Evolutionary conservation across 331 rosid genomes (phyloP), one percentile per base, ranked within the genome.

Genomic region (Dryas integrifolia): DNA sequence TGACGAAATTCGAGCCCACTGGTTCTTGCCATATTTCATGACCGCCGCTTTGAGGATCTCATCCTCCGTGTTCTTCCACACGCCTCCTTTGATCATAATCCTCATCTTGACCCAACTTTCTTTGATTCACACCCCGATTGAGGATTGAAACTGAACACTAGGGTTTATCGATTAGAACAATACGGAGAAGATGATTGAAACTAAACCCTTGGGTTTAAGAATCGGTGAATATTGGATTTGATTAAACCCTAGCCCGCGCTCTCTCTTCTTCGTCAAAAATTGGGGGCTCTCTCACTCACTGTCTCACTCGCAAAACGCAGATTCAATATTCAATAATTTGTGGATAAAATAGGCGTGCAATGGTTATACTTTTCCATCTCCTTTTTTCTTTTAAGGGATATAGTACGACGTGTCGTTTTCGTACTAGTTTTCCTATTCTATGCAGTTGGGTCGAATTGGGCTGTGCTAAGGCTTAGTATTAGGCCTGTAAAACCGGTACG

Each of bases 1-100:
- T 21, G 98, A 92, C 5, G 98, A 92, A 64, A 92, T 92, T 21
- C 98, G 92, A 80, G 97, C 98, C 98, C 98, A 92, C 63, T 92
- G 97, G 79, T 92, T 92, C 69, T 92, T 90, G 3, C 98, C 96
- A 75, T 90, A 92, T 69, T 92, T 92, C 98, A 92, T 92, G 24
- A 90, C 98, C 82, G 96, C 98, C 21, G 98, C 98, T 79, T 92
- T 92, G 13, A 92, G 90, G 82, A 92, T 90, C 87, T 92, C 98
- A 88, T 92, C 98, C 69, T 92, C 97, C 18, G 98, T 92, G 93
- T 92, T 92, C 77, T 92, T 92, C 97, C 98, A 92, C 77, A 92
- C 97, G 73, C 97, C 97, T 21, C 97, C 98, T 67, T 92, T 92
- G 24, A 92, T 92, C 98, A 92, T 92, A 75, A 92, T 92, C 97